These are phyloP conservation scores for Jackrogersella multiformis DNA, from an alignment of 495 filamentous ascomycete species.

Conservation along the genomic window DNA sequence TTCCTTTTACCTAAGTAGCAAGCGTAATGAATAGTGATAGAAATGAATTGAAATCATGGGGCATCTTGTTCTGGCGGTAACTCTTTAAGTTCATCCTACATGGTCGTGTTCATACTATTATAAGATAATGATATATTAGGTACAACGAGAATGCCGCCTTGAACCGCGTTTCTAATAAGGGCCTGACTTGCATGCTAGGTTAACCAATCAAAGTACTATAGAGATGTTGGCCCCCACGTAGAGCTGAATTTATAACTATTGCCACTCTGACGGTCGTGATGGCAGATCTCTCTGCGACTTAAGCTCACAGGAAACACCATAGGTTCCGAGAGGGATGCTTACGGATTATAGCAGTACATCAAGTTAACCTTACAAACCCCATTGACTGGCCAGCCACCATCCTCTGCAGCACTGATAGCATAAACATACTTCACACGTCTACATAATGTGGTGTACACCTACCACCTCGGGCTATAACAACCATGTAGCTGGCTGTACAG, in stretches of 20 bases:
- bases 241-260: constrained; percentile 9
- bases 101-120: background rate
- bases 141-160: background rate
- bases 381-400: background rate
- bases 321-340: background rate
- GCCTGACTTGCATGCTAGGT: constrained; percentile 3
- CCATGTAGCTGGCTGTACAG: constrained; percentile 13
- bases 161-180: too few species aligned
- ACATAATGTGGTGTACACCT: constrained; percentile 5
- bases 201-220: constrained; percentile 10
- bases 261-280: background rate
- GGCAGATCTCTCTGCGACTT: constrained; percentile 12
- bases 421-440: background rate
- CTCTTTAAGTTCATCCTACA: background rate
- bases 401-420: background rate
- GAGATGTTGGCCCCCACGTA: constrained; percentile 25
- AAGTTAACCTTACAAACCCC: background rate
- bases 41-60: background rate
- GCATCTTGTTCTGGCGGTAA: background rate
- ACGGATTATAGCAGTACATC: constrained; percentile 1
- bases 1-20: background rate
- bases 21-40: background rate
- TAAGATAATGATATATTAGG: background rate
- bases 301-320: constrained; percentile 6
- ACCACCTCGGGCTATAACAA: constrained; percentile 8